Evolutionary conservation across 495 filamentous ascomycete species (phyloP).

Genomic region (Aspergillus saccharolyticus): DNA sequence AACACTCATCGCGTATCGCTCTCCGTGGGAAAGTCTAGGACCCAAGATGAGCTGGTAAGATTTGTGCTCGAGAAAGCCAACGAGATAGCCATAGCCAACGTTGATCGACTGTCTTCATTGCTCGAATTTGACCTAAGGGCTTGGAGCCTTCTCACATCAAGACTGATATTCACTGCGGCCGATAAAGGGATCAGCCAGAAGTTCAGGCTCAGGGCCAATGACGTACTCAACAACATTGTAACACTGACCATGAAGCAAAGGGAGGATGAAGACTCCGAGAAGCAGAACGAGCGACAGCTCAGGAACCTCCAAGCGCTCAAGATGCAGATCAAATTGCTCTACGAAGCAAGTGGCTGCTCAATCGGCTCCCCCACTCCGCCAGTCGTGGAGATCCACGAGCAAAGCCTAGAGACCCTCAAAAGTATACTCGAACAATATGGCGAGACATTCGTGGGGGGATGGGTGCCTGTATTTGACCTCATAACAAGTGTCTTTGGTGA

Average conservation of each 20-base stretch:
- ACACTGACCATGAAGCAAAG: constrained; percentile 44
- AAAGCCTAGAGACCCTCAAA: constrained; percentile 74
- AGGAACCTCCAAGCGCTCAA: constrained; percentile 67
- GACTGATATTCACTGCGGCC: constrained; percentile 62
- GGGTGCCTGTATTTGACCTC: constrained; percentile 79
- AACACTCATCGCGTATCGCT: constrained; percentile 56
- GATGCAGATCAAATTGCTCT: constrained; percentile 50
- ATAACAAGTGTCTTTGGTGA: constrained; percentile 75
- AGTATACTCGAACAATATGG: constrained; percentile 83
- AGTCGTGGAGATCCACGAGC: constrained; percentile 77
- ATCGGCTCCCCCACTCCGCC: constrained; percentile 37
- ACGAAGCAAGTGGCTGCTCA: constrained; percentile 23
- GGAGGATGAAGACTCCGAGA: constrained; percentile 23
- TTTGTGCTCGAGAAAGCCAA: constrained; percentile 82
- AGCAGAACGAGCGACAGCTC: constrained; percentile 54
- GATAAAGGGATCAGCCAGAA: constrained; percentile 48
- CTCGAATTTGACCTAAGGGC: constrained; percentile 58
- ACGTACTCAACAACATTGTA: constrained; percentile 68
- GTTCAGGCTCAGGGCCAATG: constrained; percentile 66
- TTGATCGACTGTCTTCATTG: constrained; percentile 62
- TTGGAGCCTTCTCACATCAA: constrained; percentile 67
- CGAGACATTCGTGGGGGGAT: constrained; percentile 73
- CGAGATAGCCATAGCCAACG: constrained; percentile 72
- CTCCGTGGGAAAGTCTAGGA: constrained; percentile 35
- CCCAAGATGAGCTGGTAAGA: constrained; percentile 45